Base-by-base conservation (phyloP, 2,329 filamentous ascomycete species). In the Zarea fungicola region DNA sequence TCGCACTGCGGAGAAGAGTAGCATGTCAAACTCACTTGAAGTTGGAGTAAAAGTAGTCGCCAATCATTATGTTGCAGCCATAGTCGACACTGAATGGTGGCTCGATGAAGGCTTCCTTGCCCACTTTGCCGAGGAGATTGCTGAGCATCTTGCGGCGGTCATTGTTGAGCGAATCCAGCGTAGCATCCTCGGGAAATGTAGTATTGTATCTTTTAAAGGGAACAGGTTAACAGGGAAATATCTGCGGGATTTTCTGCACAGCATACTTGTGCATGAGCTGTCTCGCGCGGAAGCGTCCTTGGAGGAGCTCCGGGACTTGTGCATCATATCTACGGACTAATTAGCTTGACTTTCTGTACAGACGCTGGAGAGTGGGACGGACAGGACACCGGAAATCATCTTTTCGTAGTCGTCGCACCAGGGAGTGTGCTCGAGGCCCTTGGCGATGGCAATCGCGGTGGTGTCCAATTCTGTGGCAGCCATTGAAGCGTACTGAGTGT, bases 381-480 rank as follows among this genome's bases (percentile, higher is more conserved):
- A 80, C 77, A 82, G 67, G 68, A 83, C 78, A 23, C 80, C 79
- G 0, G 78, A 83, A 41, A 84, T 77, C 78, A 84, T 83, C 58
- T 76, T 78, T 58, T 83, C 77, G 47, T 82, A 84, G 52, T 82
- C 75, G 7, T 82, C 79, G 51, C 76, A 75, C 69, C 74, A 78
- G 0, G 78, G 78, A 2, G 75, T 66, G 52, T 80, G 71, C 9
- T 71, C 64, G 10, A 80, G 62, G 28, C 66, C 67, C 54, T 67
- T 74, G 14, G 77, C 76, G 22, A 66, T 62, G 40, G 65, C 69
- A 31, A 80, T 67, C 37, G 66, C 64, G 23, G 63, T 62, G 1
- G 58, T 50, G 48, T 77, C 66, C 51, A 75, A 76, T 26, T 58
- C 53, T 2, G 48, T 53, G 44, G 49, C 55, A 42, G 61, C 60